Evolutionary conservation across 345 rosid species (phyloP).

Genomic region (Linum lewisii): DNA sequence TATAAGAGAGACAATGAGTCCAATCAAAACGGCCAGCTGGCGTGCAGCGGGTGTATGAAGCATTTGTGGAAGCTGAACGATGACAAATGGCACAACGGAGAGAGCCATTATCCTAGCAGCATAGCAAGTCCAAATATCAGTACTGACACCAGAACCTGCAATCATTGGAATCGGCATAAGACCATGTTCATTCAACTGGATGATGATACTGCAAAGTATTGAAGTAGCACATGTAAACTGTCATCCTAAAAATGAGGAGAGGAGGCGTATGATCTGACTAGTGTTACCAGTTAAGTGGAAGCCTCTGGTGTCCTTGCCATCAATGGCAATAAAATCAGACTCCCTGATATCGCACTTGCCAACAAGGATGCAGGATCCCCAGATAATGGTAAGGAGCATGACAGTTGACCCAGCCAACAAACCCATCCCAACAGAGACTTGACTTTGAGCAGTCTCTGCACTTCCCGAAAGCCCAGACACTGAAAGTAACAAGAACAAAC

Average conservation of each 20-base stretch:
- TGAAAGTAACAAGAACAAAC: background rate
- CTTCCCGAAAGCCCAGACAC: slow-evolving; percentile 38
- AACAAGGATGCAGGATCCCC: slow-evolving; percentile 37
- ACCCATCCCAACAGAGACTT: slow-evolving; percentile 35
- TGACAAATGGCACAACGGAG: slow-evolving; percentile 31
- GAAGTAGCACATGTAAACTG: background rate
- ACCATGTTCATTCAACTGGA: background rate
- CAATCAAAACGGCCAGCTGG: slow-evolving; percentile 16
- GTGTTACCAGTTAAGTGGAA: background rate
- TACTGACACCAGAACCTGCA: slow-evolving; percentile 27
- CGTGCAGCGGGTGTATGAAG: slow-evolving; percentile 14
- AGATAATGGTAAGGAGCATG: slow-evolving; percentile 33
- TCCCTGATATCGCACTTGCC: slow-evolving; percentile 17
- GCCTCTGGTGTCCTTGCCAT: slow-evolving; percentile 1
- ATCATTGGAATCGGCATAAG: background rate
- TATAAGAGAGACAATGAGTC: slow-evolving; percentile 14
- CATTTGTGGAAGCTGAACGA: slow-evolving; percentile 25
- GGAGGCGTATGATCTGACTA: background rate
- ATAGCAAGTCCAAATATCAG: slow-evolving; percentile 34
- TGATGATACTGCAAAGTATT: background rate
- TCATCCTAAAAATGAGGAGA: no score
- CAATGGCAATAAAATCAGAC: background rate
- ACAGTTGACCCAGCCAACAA: slow-evolving; percentile 41
- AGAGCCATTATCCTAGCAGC: slow-evolving; percentile 34
- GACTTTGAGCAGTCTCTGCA: slow-evolving; percentile 30